phyloP scores from a whole-genome alignment of 106 monocot genomes.

The Allium fistulosum region DNA sequence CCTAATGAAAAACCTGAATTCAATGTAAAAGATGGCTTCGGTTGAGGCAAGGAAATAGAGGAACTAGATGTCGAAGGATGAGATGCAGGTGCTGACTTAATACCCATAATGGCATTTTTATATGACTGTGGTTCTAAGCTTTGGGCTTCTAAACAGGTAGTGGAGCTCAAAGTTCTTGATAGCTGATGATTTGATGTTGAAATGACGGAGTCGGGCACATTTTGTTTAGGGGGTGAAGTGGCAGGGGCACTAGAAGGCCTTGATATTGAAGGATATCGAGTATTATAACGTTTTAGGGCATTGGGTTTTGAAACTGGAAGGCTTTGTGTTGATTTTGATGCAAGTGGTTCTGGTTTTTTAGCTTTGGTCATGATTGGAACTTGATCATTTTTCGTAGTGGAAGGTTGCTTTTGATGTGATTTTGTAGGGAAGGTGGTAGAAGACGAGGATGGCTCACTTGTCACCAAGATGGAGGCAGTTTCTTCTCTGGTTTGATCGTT shows the following conservation, averaged over 20 bases:
- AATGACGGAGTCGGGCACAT: constrained; percentile 19
- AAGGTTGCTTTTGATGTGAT: constrained; percentile 4
- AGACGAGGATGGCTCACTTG: constrained; percentile 28
- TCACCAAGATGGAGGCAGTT: constrained; percentile 12
- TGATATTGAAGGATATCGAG: constrained; percentile 24
- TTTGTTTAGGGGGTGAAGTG: constrained; percentile 37
- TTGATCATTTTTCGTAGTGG: constrained; percentile 1
- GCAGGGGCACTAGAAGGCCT: constrained; percentile 81
- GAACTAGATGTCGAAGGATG: constrained; percentile 5
- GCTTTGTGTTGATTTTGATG: constrained; percentile 12
- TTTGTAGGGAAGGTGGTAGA: constrained; percentile 30
- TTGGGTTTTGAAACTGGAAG: constrained; percentile 29
- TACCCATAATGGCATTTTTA: constrained; percentile 76
- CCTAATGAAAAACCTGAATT: constrained; percentile 42
- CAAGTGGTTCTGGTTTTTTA: constrained; percentile 4
- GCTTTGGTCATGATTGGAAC: constrained; percentile 14
- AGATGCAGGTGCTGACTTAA: constrained; percentile 17
- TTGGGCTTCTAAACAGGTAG: constrained; percentile 39
- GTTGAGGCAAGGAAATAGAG: background rate
- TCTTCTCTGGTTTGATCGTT: constrained; percentile 26
- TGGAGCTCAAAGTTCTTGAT: constrained; percentile 49
- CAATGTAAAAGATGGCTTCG: background rate
- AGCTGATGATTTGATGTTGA: constrained; percentile 33
- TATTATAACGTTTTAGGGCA: constrained; percentile 22
- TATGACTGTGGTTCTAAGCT: constrained; percentile 64